Evolutionary conservation across 164 flowering plant species (phyloP).

Genomic region (Umbilicus rupestris): DNA sequence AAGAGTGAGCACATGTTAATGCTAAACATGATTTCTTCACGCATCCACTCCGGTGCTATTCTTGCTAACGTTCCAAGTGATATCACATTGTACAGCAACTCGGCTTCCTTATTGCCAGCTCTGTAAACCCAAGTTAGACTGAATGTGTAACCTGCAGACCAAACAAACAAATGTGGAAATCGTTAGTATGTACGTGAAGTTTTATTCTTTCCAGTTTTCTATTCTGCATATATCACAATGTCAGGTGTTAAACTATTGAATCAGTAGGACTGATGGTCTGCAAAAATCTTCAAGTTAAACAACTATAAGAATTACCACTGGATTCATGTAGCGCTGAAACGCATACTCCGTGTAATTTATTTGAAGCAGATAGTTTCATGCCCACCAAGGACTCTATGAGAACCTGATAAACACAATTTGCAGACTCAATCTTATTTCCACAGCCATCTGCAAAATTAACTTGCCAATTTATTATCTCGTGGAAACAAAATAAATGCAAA

Average conservation of each 20-base stretch:
- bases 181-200: too few species aligned
- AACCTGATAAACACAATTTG: constrained; percentile 42
- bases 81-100: constrained; percentile 43
- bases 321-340: constrained; percentile 1
- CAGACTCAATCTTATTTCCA: constrained; percentile 10
- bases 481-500: not conserved
- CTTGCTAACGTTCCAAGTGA: constrained; percentile 75
- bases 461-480: not conserved
- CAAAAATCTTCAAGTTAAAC: not conserved
- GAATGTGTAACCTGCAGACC: constrained; percentile 73
- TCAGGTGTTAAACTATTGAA: too few species aligned
- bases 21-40: constrained; percentile 55
- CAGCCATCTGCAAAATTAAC: constrained; percentile 23
- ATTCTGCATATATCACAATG: not conserved
- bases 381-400: constrained; percentile 56
- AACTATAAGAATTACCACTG: not conserved
- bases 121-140: constrained; percentile 44
- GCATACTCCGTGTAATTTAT: constrained; percentile 12
- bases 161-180: not conserved
- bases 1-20: constrained; percentile 62
- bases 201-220: not conserved
- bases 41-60: constrained; percentile 89
- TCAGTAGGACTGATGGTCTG: not conserved
- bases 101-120: constrained; percentile 16
- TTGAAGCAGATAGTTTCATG: constrained; percentile 42